Percentiles rank a stretch among this genome's conserved stretches.
These are phyloP conservation scores for Eucalyptus fibrosa DNA, from an alignment of 345 rosid genomes.

Conservation along the genomic window DNA sequence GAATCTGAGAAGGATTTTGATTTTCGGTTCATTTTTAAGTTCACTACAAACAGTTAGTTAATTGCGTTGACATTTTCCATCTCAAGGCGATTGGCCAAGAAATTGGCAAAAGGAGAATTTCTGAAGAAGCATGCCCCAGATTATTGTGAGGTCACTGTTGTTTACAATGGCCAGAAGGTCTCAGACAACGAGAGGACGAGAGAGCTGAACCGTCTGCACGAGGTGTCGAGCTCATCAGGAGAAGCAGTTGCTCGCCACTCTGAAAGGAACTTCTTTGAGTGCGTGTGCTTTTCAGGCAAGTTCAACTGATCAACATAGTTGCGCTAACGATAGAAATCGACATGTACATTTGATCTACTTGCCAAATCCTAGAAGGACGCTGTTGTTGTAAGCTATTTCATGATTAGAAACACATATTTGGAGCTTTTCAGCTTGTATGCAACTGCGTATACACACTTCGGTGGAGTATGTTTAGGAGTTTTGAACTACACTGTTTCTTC, in stretches of 20 bases:
- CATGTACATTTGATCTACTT: background rate
- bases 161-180: conserved; percentile 22
- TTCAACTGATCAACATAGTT: background rate
- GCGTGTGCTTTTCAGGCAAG: conserved; percentile 32
- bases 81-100: conserved; percentile 16
- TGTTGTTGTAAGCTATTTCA: background rate
- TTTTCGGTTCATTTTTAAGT: background rate
- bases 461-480: background rate
- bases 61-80: background rate
- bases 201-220: background rate
- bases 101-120: conserved; percentile 20
- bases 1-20: background rate
- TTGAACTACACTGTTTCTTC: background rate
- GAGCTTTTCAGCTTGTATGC: background rate
- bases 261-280: conserved; percentile 13
- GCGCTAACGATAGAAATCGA: background rate
- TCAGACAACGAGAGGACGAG: background rate
- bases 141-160: conserved; percentile 30
- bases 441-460: background rate
- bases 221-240: background rate
- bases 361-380: background rate
- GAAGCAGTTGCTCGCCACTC: background rate
- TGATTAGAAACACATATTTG: background rate
- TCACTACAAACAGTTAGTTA: background rate
- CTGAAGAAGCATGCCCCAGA: conserved; percentile 45